Conservation (phyloP, 768 basidiomycete species). For the Leccinum fibrillosum region DNA sequence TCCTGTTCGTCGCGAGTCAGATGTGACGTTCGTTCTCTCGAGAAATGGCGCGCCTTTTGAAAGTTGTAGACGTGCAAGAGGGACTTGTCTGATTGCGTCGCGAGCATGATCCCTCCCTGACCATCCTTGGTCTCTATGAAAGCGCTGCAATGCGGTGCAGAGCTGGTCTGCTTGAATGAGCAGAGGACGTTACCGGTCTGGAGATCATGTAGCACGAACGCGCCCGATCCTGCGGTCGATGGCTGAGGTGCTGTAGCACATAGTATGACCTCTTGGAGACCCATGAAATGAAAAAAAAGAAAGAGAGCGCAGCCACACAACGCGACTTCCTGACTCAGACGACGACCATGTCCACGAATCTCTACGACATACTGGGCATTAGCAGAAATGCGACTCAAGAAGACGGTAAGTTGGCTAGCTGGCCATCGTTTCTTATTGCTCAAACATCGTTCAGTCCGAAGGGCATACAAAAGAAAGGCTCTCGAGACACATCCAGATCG, state of each 20-base stretch:
- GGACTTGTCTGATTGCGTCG: constrained; percentile 85
- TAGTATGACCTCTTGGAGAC: constrained; percentile 64
- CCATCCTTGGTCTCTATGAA: constrained; percentile 64
- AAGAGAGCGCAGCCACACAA: constrained; percentile 16
- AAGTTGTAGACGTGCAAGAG: constrained; percentile 89
- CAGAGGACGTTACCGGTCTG: constrained; percentile 70
- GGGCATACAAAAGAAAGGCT: constrained; percentile 73
- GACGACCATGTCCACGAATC: constrained; percentile 46
- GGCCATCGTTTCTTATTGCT: background rate
- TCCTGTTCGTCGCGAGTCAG: constrained; percentile 50
- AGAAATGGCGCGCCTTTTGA: constrained; percentile 68
- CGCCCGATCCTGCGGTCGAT: constrained; percentile 50
- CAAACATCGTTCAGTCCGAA: constrained; percentile 50
- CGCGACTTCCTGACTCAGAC: background rate
- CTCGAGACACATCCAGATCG: constrained; percentile 77
- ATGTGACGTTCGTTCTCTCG: background rate
- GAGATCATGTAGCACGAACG: constrained; percentile 78
- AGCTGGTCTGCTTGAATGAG: constrained; percentile 86
- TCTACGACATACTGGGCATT: constrained; percentile 66
- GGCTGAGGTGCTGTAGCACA: constrained; percentile 53
- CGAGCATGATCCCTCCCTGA: constrained; percentile 80
- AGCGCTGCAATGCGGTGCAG: constrained; percentile 62
- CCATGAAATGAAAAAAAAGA: constrained; percentile 32
- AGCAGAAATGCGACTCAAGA: constrained; percentile 53
- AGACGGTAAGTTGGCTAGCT: constrained; percentile 48